Evolutionary conservation across 1,284 basidiomycete species (phyloP).

Genomic region (Cryptococcus sp.): DNA sequence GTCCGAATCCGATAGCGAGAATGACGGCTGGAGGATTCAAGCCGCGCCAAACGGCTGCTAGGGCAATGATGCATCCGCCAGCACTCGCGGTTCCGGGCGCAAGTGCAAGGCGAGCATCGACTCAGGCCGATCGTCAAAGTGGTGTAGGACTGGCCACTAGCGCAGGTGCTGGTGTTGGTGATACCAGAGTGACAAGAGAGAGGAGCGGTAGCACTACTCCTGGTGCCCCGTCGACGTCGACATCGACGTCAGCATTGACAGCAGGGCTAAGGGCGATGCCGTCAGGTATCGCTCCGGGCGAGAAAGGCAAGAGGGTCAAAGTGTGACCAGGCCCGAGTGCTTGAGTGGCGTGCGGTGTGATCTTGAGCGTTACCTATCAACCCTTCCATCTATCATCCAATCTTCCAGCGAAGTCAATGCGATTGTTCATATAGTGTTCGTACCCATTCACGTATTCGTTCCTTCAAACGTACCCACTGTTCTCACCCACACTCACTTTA

Average conservation of each 20-base stretch:
- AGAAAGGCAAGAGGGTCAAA: constrained; percentile 40
- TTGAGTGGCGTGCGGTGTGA: too few species aligned
- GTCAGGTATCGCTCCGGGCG: constrained; percentile 11
- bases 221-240: constrained; percentile 16
- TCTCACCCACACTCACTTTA: too few species aligned
- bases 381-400: too few species aligned
- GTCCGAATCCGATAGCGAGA: constrained; percentile 26
- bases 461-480: too few species aligned
- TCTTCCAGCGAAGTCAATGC: too few species aligned
- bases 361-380: too few species aligned
- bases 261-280: constrained; percentile 18
- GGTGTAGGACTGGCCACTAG: constrained; percentile 3
- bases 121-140: background rate
- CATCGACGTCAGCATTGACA: constrained; percentile 11
- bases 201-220: constrained; percentile 43
- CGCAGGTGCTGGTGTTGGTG: constrained; percentile 1
- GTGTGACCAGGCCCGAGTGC: constrained; percentile 3
- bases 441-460: too few species aligned
- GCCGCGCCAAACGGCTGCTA: constrained; percentile 42
- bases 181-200: constrained; percentile 26
- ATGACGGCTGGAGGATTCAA: constrained; percentile 45
- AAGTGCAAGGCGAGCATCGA: constrained; percentile 4
- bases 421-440: too few species aligned
- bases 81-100: background rate
- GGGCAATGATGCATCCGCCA: constrained; percentile 38